Base-by-base conservation (phyloP, 768 basidiomycete species). In the Suillus occidentalis region DNA sequence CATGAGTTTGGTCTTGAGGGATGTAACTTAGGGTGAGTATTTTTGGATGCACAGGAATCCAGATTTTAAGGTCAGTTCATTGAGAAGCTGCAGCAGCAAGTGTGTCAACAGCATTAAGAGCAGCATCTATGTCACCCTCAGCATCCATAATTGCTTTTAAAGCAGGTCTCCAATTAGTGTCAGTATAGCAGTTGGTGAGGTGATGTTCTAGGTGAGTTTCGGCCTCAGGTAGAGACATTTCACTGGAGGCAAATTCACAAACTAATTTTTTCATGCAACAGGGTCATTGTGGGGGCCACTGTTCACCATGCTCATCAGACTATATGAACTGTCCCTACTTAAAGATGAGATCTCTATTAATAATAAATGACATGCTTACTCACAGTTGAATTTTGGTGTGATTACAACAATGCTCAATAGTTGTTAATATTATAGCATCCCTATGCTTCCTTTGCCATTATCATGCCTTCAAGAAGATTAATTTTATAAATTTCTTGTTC, bases 401-500 rank as follows among this genome's bases (percentile, higher is more conserved):
- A 16, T 65, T 56, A 78, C 78, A 79, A 63, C 80, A 81, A 64
- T 78, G 68, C 50, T 62, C 18, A 57, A 81, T 79, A 12, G 78
- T 79, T n/a, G 57, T 60, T 2, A 64, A n/a, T 36, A 62, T 60
- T n/a, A 80, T 68, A 8, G 43, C 45, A 9, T 69, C 42, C 78
- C 80, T n/a, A 82, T 6, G 76, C 76, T 34, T 70, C 66, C 25
- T 69, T 63, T 1, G 68, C 73, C 68, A 80, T 72, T 10, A 67
- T 61, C 72, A 81, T 78, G 9, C 68, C 76, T 59, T 77, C 68
- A 22, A 78, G 73, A 31, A 75, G 66, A 63, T 77, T 70, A 47
- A 81, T 75, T 53, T 79, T 75, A 67, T 78, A 81, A 36, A 80
- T 76, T 18, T 79, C 70, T 2, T 43, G 1, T 25, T 71, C 69